Percentiles rank a stretch among this genome's conserved stretches.
Evolutionary conservation across 2,329 filamentous ascomycete genomes (phyloP).

Genomic region (Helotiales sp.): DNA sequence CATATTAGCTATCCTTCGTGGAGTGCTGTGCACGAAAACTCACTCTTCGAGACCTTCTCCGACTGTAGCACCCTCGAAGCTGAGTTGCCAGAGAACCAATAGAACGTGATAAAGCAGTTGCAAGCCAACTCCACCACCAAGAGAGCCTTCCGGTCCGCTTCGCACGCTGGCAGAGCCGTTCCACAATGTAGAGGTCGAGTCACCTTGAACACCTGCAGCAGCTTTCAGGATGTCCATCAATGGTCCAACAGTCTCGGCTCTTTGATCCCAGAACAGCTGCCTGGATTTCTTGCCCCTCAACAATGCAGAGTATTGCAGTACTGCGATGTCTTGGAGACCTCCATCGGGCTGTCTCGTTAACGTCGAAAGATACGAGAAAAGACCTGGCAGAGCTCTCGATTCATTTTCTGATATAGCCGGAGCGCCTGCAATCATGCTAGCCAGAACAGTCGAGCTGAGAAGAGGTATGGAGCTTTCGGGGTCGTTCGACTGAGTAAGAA

Average conservation of each 20-base stretch:
- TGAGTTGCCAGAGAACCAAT: conserved; percentile 93
- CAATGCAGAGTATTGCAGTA: conserved; percentile 85
- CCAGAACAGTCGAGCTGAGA: conserved; percentile 84
- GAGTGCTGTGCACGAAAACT: conserved; percentile 34
- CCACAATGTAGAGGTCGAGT: conserved; percentile 61
- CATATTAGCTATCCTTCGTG: conserved; percentile 28
- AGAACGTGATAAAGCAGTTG: conserved; percentile 94
- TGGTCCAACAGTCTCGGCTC: conserved; percentile 80
- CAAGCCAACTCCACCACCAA: conserved; percentile 83
- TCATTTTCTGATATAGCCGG: conserved; percentile 62
- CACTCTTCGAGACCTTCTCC: conserved; percentile 83
- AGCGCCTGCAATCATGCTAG: conserved; percentile 70
- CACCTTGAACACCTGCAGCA: conserved; percentile 70
- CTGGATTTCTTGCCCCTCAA: conserved; percentile 74
- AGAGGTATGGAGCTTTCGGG: conserved; percentile 80
- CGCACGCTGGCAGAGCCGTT: conserved; percentile 54
- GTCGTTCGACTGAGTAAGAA: conserved; percentile 76
- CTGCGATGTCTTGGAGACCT: conserved; percentile 91
- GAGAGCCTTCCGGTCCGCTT: conserved; percentile 60
- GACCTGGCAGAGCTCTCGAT: conserved; percentile 68
- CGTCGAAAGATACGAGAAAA: conserved; percentile 83
- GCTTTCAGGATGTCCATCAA: conserved; percentile 80
- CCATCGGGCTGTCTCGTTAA: conserved; percentile 84
- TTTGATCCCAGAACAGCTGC: conserved; percentile 86
- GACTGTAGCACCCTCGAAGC: conserved; percentile 79